Evolutionary conservation across 2,329 filamentous ascomycete species (phyloP), one percentile per base, ranked within the genome.

Genomic region (Alternaria brassicae): DNA sequence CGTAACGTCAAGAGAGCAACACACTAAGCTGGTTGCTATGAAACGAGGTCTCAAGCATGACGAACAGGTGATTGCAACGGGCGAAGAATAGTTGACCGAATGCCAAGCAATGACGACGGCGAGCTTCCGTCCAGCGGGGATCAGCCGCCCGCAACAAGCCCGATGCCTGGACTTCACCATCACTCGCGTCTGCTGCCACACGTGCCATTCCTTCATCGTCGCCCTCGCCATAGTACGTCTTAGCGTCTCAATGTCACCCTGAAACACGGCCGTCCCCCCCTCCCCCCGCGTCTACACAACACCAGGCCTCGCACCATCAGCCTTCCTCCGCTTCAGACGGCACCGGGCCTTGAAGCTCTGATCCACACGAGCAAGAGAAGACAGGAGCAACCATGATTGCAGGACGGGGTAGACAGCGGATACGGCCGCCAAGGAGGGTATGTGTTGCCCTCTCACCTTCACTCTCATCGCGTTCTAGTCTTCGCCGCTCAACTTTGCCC

Each of bases 381-480:
- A 13, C 47, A 25, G 34, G 48, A 23, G 44, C 44, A 39, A 79
- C 72, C 8, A 84, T 85, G 82, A 78, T 83, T 63, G 81, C 85
- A 73, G 80, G 80, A 60, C 81, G 85, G 73, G 84, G 84, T 48
- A 81, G 84, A 62, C 81, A 84, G 42, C 90, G 88, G 73, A 91
- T 92, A 61, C 81, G 88, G 53, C 85, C 89, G 56, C 89, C 89
- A 34, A 82, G 88, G 73, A 83, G 86, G 77, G 89, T 91, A 82
- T 75, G 87, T 84, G n/a, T 23, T 51, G 27, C 47, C 40, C 50
- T 13, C 30, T 52, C 52, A 41, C 48, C 52, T 56, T 47, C 42
- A 61, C 50, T 23, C 42, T 58, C 39, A 19, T 56, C n/a, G 30
- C 49, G 34, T 25, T 15, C 28, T 37, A 15, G 25, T 23, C 28